phyloP scores from a whole-genome alignment of 805 yeast species.

The Saccharomycopsis olivae region DNA sequence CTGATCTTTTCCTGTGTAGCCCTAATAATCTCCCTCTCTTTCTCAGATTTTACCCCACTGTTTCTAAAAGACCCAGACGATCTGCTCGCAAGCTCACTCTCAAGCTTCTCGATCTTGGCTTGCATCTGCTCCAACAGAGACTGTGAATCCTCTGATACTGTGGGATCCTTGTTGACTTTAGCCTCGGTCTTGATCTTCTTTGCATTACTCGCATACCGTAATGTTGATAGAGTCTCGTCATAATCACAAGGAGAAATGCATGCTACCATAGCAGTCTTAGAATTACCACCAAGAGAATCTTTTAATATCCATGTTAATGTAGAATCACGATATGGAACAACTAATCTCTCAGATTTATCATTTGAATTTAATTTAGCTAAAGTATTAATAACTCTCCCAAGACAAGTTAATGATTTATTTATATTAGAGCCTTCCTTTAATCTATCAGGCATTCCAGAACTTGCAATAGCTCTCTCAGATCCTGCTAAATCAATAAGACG shows the following conservation, averaged over 20 bases:
- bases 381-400: slow-evolving; percentile 57
- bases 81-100: slow-evolving; percentile 10
- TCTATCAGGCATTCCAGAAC: slow-evolving; percentile 51
- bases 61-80: slow-evolving; percentile 8
- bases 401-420: slow-evolving; percentile 65
- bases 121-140: slow-evolving; percentile 30
- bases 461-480: slow-evolving; percentile 57
- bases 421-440: slow-evolving; percentile 69
- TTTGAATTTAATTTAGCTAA: slow-evolving; percentile 30
- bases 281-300: slow-evolving; percentile 73
- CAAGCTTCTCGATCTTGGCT: slow-evolving; percentile 23
- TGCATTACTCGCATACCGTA: slow-evolving; percentile 71
- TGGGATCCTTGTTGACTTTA: slow-evolving; percentile 33
- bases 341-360: slow-evolving; percentile 18
- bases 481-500: slow-evolving; percentile 77
- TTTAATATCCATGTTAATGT: slow-evolving; percentile 63
- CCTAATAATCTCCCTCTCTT: slow-evolving; percentile 20
- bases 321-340: slow-evolving; percentile 69
- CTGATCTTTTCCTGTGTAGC: slow-evolving; percentile 18
- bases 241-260: slow-evolving; percentile 73
- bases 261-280: slow-evolving; percentile 83
- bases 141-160: slow-evolving; percentile 27
- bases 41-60: slow-evolving; percentile 20
- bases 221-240: slow-evolving; percentile 67
- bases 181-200: slow-evolving; percentile 60